phyloP scores from a whole-genome alignment of 164 flowering plant species.

The Dillenia suffruticosa region DNA sequence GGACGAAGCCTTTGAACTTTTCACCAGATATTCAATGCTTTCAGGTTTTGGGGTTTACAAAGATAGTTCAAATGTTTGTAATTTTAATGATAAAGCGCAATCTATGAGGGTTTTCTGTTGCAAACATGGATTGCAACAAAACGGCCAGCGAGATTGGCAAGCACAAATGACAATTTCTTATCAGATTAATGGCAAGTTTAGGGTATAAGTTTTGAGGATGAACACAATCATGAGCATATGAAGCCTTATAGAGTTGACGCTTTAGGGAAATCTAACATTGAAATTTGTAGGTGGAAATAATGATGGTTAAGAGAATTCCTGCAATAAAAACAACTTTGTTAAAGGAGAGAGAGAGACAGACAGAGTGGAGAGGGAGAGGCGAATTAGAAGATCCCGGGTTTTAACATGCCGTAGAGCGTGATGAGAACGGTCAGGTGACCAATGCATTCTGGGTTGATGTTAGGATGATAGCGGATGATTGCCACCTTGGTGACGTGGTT shows the following conservation, averaged over 20 bases:
- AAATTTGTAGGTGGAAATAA: neutral
- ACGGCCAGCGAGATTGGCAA: conserved; percentile 1
- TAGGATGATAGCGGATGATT: neutral
- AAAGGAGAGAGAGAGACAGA: neutral
- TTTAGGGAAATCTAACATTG: neutral
- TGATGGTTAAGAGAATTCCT: neutral
- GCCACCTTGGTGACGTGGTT: conserved; percentile 2
- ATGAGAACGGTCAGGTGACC: neutral
- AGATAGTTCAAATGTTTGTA: neutral
- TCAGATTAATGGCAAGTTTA: neutral
- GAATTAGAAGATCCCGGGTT: neutral
- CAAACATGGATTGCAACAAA: neutral
- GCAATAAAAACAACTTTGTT: neutral
- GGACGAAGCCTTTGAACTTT: neutral
- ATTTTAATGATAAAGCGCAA: neutral
- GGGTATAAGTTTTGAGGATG: neutral
- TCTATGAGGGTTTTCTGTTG: neutral
- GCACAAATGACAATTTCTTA: neutral
- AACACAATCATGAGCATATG: neutral
- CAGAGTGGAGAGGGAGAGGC: neutral
- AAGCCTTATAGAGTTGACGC: neutral
- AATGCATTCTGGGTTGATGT: conserved; percentile 3
- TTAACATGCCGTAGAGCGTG: neutral
- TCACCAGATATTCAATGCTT: neutral
- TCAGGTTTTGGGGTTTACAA: neutral